phyloP scores from a whole-genome alignment of 495 filamentous ascomycete genomes.

The Penicillium nucicola region DNA sequence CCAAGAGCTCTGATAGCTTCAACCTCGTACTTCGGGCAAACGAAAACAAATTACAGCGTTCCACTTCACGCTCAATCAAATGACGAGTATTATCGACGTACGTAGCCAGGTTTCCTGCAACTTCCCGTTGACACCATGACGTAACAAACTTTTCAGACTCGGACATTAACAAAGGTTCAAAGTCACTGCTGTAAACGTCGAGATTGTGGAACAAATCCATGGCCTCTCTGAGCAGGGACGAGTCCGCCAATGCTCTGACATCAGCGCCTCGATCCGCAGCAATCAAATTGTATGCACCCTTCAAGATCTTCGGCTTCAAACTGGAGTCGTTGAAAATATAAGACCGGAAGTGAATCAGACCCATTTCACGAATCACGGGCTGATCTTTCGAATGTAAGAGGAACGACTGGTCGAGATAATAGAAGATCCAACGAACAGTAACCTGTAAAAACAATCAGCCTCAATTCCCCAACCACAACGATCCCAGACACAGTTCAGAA shows the following conservation, averaged over 20 bases:
- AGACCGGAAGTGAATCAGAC: conserved; percentile 54
- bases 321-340: conserved; percentile 52
- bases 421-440: conserved; percentile 80
- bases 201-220: conserved; percentile 80
- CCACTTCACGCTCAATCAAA: conserved; percentile 66
- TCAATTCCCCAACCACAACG: conserved; percentile 5
- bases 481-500: neutral
- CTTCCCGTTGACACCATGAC: conserved; percentile 61
- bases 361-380: conserved; percentile 56
- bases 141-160: conserved; percentile 63
- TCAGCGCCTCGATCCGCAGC: conserved; percentile 62
- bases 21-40: conserved; percentile 80
- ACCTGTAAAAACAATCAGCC: conserved; percentile 40
- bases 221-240: conserved; percentile 60
- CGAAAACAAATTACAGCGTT: conserved; percentile 71
- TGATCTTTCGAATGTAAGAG: conserved; percentile 62
- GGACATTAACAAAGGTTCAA: conserved; percentile 71
- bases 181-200: conserved; percentile 69
- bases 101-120: conserved; percentile 55
- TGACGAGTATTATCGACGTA: conserved; percentile 67
- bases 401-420: conserved; percentile 87
- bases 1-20: conserved; percentile 65
- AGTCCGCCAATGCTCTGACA: conserved; percentile 37
- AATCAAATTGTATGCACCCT: conserved; percentile 74
- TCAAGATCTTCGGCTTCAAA: conserved; percentile 54